A percentile compares a stretch with the other conserved stretches of the same genome.
phyloP scores from a whole-genome alignment of 805 yeast species.

The Yarrowia porcina region DNA sequence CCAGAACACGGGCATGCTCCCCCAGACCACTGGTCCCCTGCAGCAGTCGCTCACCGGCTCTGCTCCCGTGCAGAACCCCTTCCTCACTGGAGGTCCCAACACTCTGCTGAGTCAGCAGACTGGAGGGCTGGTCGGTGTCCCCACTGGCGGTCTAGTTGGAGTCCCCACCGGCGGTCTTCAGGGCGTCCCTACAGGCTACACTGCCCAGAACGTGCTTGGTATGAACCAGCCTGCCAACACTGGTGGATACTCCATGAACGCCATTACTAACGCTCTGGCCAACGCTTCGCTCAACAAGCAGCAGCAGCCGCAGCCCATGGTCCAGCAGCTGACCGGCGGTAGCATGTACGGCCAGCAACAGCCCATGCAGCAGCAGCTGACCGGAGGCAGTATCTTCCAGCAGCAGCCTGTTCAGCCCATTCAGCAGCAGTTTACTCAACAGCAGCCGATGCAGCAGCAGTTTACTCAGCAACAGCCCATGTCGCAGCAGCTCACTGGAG shows the following conservation, averaged over 20 bases:
- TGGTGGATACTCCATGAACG: slow-evolving; percentile 17
- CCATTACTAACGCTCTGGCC: slow-evolving; percentile 22
- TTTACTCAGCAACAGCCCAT: slow-evolving; percentile 27
- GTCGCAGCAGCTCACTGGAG: slow-evolving; percentile 27
- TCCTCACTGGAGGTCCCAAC: slow-evolving; percentile 25
- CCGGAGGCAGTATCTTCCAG: slow-evolving; percentile 6
- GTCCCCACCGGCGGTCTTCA: slow-evolving; percentile 6
- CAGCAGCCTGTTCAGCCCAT: slow-evolving; percentile 6
- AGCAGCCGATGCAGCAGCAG: slow-evolving; percentile 29
- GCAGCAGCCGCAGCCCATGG: slow-evolving; percentile 7
- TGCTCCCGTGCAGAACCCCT: slow-evolving; percentile 24
- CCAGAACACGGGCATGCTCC: background rate
- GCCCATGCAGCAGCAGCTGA: slow-evolving; percentile 29
- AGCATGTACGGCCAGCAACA: slow-evolving; percentile 30
- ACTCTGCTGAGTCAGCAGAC: slow-evolving; percentile 14
- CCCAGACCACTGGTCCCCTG: slow-evolving; percentile 5
- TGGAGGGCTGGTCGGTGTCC: background rate
- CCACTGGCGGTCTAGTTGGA: slow-evolving; percentile 2
- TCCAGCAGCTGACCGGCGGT: slow-evolving; percentile 29
- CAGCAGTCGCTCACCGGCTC: slow-evolving; percentile 12
- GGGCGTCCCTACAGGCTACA: slow-evolving; percentile 18
- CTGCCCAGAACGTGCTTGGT: slow-evolving; percentile 19
- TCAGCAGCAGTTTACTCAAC: slow-evolving; percentile 26
- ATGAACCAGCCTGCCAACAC: slow-evolving; percentile 8
- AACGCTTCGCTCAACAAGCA: slow-evolving; percentile 10